phyloP scores from a whole-genome alignment of 2,329 filamentous ascomycete genomes.

The Ciborinia camelliae region DNA sequence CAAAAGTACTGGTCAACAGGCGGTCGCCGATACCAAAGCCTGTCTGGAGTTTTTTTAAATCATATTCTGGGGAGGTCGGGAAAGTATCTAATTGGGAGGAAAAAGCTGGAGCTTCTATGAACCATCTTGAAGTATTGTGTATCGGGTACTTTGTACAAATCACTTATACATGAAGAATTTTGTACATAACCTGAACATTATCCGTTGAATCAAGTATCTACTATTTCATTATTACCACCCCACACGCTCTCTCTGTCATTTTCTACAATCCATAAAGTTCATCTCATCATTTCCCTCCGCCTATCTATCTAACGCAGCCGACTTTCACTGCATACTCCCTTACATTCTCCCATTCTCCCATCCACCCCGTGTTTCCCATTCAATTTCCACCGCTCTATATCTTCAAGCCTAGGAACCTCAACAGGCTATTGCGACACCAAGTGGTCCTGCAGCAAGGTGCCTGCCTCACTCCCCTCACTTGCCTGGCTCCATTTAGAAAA shows the following conservation, averaged over 20 bases:
- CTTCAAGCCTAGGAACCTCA: neutral
- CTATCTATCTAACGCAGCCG: neutral
- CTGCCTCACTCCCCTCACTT: neutral
- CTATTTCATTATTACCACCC: too few relatives aligned
- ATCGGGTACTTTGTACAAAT: too few relatives aligned
- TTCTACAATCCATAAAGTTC: neutral
- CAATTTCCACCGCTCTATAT: neutral
- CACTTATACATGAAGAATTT: too few relatives aligned
- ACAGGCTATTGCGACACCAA: neutral
- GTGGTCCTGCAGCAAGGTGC: constrained; percentile 3
- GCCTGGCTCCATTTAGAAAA: neutral
- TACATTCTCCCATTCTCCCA: neutral
- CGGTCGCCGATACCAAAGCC: neutral
- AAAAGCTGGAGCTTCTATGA: too few relatives aligned
- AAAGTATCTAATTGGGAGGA: too few relatives aligned
- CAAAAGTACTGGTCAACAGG: neutral
- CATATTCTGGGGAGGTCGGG: neutral
- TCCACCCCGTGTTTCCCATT: neutral
- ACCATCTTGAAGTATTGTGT: too few relatives aligned
- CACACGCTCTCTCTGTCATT: neutral
- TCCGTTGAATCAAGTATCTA: too few relatives aligned
- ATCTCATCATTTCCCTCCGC: neutral
- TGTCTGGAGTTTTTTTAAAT: neutral
- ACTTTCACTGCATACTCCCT: neutral
- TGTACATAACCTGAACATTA: too few relatives aligned